phyloP scores from a whole-genome alignment of 2,329 filamentous ascomycete genomes.

The Aspergillus ibericus region DNA sequence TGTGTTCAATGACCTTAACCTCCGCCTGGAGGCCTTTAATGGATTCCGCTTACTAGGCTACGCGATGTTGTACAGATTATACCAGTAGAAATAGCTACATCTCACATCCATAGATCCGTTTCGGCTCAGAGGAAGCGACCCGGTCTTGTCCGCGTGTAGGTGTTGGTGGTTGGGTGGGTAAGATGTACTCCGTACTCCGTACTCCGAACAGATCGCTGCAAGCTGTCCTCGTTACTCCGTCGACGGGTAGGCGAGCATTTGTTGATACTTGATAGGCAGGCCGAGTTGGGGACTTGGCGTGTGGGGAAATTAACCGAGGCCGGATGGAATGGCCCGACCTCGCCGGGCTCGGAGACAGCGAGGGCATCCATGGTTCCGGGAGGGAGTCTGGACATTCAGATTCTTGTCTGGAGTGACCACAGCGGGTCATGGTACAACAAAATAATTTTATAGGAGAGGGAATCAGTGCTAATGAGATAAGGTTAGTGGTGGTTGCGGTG shows the following conservation, averaged over 20 bases:
- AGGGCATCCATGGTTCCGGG: background rate
- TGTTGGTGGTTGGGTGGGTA: too few relatives aligned
- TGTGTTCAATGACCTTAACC: background rate
- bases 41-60: background rate
- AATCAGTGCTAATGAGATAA: background rate
- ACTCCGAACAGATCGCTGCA: background rate
- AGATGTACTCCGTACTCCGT: background rate
- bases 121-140: background rate
- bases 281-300: conserved; percentile 12
- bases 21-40: background rate
- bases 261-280: background rate
- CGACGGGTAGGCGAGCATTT: background rate
- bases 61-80: conserved; percentile 2
- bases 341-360: background rate
- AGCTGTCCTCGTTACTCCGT: background rate
- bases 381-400: background rate
- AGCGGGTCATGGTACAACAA: background rate
- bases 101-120: background rate
- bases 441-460: background rate
- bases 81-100: background rate
- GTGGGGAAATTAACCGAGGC: conserved; percentile 23
- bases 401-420: background rate
- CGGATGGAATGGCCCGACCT: background rate
- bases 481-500: background rate
- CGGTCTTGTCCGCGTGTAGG: background rate